phyloP scores from a whole-genome alignment of 768 basidiomycete genomes.

The Phlegmacium glaucopus region DNA sequence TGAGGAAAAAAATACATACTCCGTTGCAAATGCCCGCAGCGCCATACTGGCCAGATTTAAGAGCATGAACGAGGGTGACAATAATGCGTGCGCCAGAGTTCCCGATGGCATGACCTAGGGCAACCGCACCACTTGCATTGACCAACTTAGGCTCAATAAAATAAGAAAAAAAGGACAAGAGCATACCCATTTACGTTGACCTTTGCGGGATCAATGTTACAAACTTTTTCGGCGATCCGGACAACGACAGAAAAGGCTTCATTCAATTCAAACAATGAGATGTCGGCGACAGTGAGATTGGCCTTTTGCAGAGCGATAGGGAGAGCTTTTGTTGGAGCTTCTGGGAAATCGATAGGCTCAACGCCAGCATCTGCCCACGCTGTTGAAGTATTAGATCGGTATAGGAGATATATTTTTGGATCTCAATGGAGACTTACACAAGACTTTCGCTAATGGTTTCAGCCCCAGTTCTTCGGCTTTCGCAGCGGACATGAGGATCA shows the following conservation, averaged over 20 bases:
- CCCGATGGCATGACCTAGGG: constrained; percentile 94
- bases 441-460: constrained; percentile 89
- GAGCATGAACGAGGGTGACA: constrained; percentile 88
- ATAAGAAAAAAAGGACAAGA: constrained; percentile 7
- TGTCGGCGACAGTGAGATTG: constrained; percentile 77
- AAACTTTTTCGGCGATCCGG: constrained; percentile 84
- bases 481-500: constrained; percentile 91
- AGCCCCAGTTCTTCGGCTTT: constrained; percentile 90
- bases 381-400: constrained; percentile 26
- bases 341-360: constrained; percentile 96
- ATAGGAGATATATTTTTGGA: constrained; percentile 8
- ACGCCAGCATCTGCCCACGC: constrained; percentile 97
- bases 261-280: constrained; percentile 93
- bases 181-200: constrained; percentile 85
- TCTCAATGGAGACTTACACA: constrained; percentile 60
- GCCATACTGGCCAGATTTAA: constrained; percentile 90
- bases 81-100: constrained; percentile 95
- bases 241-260: constrained; percentile 97
- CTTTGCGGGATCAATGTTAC: constrained; percentile 81
- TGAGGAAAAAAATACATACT: constrained; percentile 44
- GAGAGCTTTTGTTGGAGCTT: constrained; percentile 88
- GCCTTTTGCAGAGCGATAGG: constrained; percentile 87
- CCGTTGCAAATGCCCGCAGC: constrained; percentile 98
- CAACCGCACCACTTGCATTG: constrained; percentile 82
- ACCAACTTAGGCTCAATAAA: constrained; percentile 13